phyloP scores from a whole-genome alignment of 768 basidiomycete species.

The Dictyophora rubrovolvata region DNA sequence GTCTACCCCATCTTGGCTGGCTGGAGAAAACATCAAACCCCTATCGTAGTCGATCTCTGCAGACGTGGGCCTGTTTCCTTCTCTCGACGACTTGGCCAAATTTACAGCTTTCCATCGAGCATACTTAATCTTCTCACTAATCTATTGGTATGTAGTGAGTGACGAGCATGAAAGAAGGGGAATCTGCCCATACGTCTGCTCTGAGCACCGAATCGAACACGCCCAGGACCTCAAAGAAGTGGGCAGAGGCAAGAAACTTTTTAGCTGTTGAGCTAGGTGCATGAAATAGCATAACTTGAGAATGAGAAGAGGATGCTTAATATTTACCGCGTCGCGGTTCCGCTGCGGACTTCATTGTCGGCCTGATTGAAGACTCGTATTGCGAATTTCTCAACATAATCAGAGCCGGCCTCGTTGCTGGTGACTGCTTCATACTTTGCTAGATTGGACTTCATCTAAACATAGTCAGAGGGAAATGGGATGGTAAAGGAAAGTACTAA shows the following conservation, averaged over 20 bases:
- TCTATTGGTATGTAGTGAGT: conserved; percentile 32
- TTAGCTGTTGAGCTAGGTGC: conserved; percentile 69
- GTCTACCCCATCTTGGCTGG: neutral
- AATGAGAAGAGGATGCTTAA: neutral
- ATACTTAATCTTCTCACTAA: conserved; percentile 83
- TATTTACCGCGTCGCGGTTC: conserved; percentile 61
- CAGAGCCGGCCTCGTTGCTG: conserved; percentile 70
- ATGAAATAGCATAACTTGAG: conserved; percentile 8
- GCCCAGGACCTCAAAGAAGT: conserved; percentile 84
- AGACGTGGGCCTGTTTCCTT: conserved; percentile 73
- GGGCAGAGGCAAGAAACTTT: conserved; percentile 90
- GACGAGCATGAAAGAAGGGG: neutral
- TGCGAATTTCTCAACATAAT: conserved; percentile 94
- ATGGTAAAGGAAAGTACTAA: conserved; percentile 8
- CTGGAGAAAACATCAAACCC: conserved; percentile 21
- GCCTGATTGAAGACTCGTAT: conserved; percentile 79
- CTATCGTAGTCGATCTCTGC: conserved; percentile 52
- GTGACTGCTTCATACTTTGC: conserved; percentile 71
- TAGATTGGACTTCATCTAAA: conserved; percentile 62
- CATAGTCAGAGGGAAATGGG: neutral
- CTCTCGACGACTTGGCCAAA: conserved; percentile 89
- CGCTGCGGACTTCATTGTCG: conserved; percentile 83
- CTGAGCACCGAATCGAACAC: conserved; percentile 55
- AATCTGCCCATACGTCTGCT: conserved; percentile 36
- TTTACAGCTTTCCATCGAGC: conserved; percentile 97